phyloP scores from a whole-genome alignment of 1,139 yeast genomes.

The Candida gigantensis region DNA sequence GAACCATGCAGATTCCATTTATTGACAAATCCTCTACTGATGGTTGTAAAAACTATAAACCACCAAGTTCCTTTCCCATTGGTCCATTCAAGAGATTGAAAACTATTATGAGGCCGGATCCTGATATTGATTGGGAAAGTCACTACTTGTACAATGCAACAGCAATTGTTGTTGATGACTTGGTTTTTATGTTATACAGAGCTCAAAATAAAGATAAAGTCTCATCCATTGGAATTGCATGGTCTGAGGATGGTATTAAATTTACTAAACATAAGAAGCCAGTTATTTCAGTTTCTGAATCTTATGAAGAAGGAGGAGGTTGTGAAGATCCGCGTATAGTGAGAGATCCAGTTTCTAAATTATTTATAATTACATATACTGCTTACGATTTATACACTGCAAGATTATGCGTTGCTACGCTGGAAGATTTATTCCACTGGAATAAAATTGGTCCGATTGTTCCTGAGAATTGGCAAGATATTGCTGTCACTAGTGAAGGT shows the following conservation, averaged over 20 bases:
- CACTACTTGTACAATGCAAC: conserved; percentile 47
- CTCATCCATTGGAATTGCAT: conserved; percentile 43
- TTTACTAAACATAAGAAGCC: conserved; percentile 37
- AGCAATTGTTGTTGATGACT: conserved; percentile 44
- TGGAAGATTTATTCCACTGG: conserved; percentile 43
- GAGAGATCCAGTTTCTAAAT: conserved; percentile 36
- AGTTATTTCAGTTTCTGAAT: conserved; percentile 38
- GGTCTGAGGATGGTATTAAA: conserved; percentile 42
- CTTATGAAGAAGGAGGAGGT: conserved; percentile 46
- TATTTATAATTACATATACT: conserved; percentile 45
- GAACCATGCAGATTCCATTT: conserved; percentile 38
- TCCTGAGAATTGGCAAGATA: conserved; percentile 35
- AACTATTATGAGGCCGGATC: conserved; percentile 43
- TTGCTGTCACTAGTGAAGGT: conserved; percentile 28
- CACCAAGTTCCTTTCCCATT: conserved; percentile 43
- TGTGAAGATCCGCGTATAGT: conserved; percentile 49
- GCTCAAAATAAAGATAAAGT: conserved; percentile 40
- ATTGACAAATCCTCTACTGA: conserved; percentile 28
- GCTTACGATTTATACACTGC: conserved; percentile 40
- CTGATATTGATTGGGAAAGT: conserved; percentile 40
- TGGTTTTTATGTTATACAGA: conserved; percentile 40
- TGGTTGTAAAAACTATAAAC: conserved; percentile 35
- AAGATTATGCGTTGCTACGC: conserved; percentile 44
- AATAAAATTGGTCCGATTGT: conserved; percentile 41
- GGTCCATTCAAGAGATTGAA: conserved; percentile 43